Percentiles rank a stretch among this genome's conserved stretches.
These are phyloP conservation scores for Lepidium africanum DNA, from an alignment of 345 rosid genomes.

Conservation along the genomic window DNA sequence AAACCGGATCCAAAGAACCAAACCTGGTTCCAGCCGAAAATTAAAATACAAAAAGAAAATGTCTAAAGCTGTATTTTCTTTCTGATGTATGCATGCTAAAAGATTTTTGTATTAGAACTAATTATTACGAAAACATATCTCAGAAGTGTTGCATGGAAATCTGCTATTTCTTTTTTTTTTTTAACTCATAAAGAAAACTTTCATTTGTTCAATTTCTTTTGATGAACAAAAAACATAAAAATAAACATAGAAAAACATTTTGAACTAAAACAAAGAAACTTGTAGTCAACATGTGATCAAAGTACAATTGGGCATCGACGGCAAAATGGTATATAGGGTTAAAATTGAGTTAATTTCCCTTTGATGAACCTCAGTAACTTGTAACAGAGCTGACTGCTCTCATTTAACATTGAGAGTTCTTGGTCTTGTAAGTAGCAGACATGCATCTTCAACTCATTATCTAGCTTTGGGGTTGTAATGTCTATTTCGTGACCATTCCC, in stretches of 20 bases:
- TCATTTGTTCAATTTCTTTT: no score
- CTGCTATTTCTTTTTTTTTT: no score
- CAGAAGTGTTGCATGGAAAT: no score
- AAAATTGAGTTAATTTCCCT: slow-evolving; percentile 41
- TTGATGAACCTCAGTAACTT: slow-evolving; percentile 61
- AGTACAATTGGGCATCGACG: not conserved
- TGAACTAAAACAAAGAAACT: not conserved
- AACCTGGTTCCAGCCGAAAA: no score
- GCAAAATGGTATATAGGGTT: no score
- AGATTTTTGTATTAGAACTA: not conserved
- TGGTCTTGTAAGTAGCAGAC: slow-evolving; percentile 66
- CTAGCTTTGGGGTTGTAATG: slow-evolving; percentile 54
- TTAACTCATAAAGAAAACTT: no score
- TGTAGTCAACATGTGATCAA: not conserved
- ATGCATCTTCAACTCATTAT: slow-evolving; percentile 60
- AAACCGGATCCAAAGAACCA: no score
- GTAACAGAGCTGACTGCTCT: slow-evolving; percentile 48
- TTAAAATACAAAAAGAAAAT: not conserved
- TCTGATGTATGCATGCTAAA: not conserved
- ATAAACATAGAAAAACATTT: not conserved
- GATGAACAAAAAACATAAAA: no score
- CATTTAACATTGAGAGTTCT: slow-evolving; percentile 61
- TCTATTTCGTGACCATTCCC: slow-evolving; percentile 45
- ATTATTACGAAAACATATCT: not conserved
- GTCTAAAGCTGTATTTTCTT: not conserved